Conservation (phyloP, 2,329 filamentous ascomycete genomes). For the Drechslera avenae region DNA sequence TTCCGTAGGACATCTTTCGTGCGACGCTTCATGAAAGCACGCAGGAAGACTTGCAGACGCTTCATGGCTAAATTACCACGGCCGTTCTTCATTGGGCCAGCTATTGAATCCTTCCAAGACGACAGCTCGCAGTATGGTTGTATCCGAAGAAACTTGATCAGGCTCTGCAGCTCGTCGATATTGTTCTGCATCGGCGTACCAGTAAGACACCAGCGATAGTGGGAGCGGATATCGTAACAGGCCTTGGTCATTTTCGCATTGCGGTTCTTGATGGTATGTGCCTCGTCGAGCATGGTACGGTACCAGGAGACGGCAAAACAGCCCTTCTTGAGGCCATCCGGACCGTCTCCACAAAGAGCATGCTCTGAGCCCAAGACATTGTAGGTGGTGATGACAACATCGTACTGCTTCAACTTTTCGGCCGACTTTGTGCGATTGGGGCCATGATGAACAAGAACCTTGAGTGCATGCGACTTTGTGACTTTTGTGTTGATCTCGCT, state of each 20-base stretch:
- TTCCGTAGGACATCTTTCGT: conserved; percentile 96
- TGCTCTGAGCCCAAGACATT: conserved; percentile 94
- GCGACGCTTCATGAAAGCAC: conserved; percentile 97
- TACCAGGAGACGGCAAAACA: conserved; percentile 96
- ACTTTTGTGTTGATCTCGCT: conserved; percentile 87
- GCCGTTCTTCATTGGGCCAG: conserved; percentile 84
- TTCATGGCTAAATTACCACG: conserved; percentile 87
- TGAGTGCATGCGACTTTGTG: conserved; percentile 68
- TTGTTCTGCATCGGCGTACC: conserved; percentile 99
- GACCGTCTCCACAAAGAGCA: conserved; percentile 67
- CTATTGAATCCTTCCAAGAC: conserved; percentile 91
- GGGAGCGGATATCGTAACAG: conserved; percentile 79
- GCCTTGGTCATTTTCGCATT: conserved; percentile 95
- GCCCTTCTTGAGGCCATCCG: conserved; percentile 70
- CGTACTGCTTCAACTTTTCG: conserved; percentile 78
- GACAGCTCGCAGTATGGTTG: conserved; percentile 85
- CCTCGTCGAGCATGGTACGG: conserved; percentile 92
- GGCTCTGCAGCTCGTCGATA: conserved; percentile 89
- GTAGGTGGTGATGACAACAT: conserved; percentile 97
- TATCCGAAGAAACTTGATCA: conserved; percentile 91
- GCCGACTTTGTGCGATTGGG: conserved; percentile 79
- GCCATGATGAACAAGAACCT: conserved; percentile 90
- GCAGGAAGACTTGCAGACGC: conserved; percentile 80
- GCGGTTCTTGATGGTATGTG: conserved; percentile 97
- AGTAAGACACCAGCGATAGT: conserved; percentile 95